Evolutionary conservation across 768 basidiomycete species (phyloP), one percentile per base, ranked within the genome.

Genomic region (Lactifluus hygrophoroides): DNA sequence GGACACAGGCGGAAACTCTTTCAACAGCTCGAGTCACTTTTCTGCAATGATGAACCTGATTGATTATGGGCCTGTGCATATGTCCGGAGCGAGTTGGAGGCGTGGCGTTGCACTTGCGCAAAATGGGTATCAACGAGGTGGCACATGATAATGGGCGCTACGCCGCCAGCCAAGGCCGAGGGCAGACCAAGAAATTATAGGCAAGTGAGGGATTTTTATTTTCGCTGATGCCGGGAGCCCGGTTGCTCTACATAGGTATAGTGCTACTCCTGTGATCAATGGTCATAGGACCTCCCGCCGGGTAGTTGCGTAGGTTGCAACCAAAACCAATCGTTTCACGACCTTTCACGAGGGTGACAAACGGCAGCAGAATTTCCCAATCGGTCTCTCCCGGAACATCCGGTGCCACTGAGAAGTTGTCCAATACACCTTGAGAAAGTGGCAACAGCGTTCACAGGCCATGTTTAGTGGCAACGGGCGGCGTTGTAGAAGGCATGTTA

Each of bases 141-240:
- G 48, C 58, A 59, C 58, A 49, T 55, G 58, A 59, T 34, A 34
- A 3, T 32, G 35, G 57, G 51, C 44, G 58, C 47, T 50, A 54
- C 58, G 53, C 58, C 52, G 35, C 17, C 42, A 28, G 28, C 44
- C n/a, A 17, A 13, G 14, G 55, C 53, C 10, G 19, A 19, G 8
- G 19, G 3, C 42, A 14, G 13, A 25, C 28, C 19, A 43, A 28
- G 46, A 43, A 42, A 21, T 43, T 23, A 54, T 27, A 21, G 42
- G 46, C 34, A 38, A n/a, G 28, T 19, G 54, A 45, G 43, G 35
- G 19, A 42, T 30, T 28, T n/a, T 27, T 32, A 27, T 60, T 44
- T 42, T 30, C 42, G 19, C 52, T 21, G 17, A 16, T 35, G 19
- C 30, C 43, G 43, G 47, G 27, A 21, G 10, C 47, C 40, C 47